phyloP scores from a whole-genome alignment of 208 protist species.

The Acanthamoeba lenticulata region DNA sequence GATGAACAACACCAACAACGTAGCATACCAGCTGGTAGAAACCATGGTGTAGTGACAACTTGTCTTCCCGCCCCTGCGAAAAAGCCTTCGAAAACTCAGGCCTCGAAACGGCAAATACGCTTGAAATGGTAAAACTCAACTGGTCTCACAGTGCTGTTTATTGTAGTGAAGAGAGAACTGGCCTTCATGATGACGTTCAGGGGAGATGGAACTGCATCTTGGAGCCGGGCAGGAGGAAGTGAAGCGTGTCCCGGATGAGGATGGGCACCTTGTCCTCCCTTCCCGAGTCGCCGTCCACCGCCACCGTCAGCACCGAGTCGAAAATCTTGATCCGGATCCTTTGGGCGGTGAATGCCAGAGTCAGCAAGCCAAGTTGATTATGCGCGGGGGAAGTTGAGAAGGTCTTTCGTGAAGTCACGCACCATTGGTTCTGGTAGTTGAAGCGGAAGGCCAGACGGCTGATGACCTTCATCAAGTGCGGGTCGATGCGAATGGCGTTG shows the following conservation, averaged over 20 bases:
- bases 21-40: too few relatives aligned
- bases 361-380: too few relatives aligned
- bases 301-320: not conserved
- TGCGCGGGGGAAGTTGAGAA: not conserved
- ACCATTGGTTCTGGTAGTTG: conserved; percentile 50
- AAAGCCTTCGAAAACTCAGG: too few relatives aligned
- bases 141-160: too few relatives aligned
- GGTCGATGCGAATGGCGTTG: conserved; percentile 50
- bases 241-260: not conserved
- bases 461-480: conserved; percentile 31
- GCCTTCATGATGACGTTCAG: too few relatives aligned
- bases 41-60: too few relatives aligned
- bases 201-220: conserved; percentile 54
- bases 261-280: conserved; percentile 44
- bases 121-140: too few relatives aligned
- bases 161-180: too few relatives aligned
- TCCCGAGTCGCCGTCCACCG: not conserved
- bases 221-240: conserved; percentile 53
- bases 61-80: too few relatives aligned
- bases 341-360: not conserved
- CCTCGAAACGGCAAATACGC: too few relatives aligned
- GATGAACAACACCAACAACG: too few relatives aligned
- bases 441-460: conserved; percentile 32
- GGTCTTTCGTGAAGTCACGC: too few relatives aligned
- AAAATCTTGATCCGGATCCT: conserved; percentile 1